Percentiles rank a stretch among this genome's conserved stretches.
Evolutionary conservation across 1,284 basidiomycete genomes (phyloP).

Genomic region (Pyrrhoderma noxium): DNA sequence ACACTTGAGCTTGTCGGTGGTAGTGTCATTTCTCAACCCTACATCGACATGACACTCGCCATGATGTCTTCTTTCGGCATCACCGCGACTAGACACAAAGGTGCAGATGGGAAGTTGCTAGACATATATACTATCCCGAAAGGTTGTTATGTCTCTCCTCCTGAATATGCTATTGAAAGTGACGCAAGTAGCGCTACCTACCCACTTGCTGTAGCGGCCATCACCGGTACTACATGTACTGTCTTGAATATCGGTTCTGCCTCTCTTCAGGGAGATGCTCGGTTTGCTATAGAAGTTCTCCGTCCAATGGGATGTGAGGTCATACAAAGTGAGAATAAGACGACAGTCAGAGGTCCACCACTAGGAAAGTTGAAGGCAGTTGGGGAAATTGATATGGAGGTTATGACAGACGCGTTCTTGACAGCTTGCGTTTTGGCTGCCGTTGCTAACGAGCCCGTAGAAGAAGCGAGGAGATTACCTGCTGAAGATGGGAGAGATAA

Average conservation of each 20-base stretch:
- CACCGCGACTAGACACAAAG: conserved; percentile 64
- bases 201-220: conserved; percentile 92
- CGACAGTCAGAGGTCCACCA: conserved; percentile 89
- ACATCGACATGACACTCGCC: conserved; percentile 99
- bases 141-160: conserved; percentile 73
- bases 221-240: conserved; percentile 92
- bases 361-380: conserved; percentile 76
- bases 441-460: conserved; percentile 56
- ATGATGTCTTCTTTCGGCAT: conserved; percentile 98
- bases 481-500: conserved; percentile 27
- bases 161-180: conserved; percentile 85
- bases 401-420: conserved; percentile 99
- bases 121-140: conserved; percentile 89
- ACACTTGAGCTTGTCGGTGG: conserved; percentile 88
- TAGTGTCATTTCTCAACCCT: conserved; percentile 95
- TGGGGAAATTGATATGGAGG: conserved; percentile 93
- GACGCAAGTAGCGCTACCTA: conserved; percentile 97
- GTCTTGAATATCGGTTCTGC: conserved; percentile 87
- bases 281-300: conserved; percentile 90
- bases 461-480: conserved; percentile 27
- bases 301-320: conserved; percentile 94
- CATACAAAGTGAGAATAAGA: conserved; percentile 80
- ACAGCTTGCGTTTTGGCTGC: conserved; percentile 91
- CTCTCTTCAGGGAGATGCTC: conserved; percentile 93
- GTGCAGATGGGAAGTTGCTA: conserved; percentile 55